Evolutionary conservation across 768 basidiomycete genomes (phyloP).

Genomic region (Tricholoma furcatifolium): DNA sequence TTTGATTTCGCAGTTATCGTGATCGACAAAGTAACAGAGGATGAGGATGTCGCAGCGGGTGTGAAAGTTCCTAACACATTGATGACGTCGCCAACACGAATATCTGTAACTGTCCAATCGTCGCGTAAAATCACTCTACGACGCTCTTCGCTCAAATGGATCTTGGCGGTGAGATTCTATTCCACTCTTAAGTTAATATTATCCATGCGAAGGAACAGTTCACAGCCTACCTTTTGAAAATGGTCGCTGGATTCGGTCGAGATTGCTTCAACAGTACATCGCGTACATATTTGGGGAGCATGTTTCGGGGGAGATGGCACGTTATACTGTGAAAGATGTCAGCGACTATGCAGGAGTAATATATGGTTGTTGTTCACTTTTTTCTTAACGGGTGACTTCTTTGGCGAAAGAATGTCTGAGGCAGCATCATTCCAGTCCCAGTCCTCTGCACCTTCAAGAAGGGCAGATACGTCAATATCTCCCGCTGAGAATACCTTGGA

Average conservation of each 20-base stretch:
- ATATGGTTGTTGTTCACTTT: constrained; percentile 14
- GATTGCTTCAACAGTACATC: constrained; percentile 56
- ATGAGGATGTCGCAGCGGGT: constrained; percentile 28
- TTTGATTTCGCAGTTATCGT: constrained; percentile 62
- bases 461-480: constrained; percentile 43
- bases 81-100: constrained; percentile 69
- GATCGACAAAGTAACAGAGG: constrained; percentile 44
- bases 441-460: constrained; percentile 65
- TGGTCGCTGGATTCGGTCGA: constrained; percentile 24
- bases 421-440: constrained; percentile 70
- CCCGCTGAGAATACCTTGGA: constrained; percentile 24
- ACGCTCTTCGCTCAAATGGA: constrained; percentile 35
- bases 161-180: constrained; percentile 52
- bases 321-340: constrained; percentile 1
- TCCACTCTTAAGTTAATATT: neutral
- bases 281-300: constrained; percentile 40
- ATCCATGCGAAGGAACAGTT: neutral
- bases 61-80: constrained; percentile 64
- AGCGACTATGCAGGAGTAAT: neutral
- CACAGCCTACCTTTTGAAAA: constrained; percentile 41
- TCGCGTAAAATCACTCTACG: constrained; percentile 64
- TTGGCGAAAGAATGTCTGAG: constrained; percentile 48
- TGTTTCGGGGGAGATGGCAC: constrained; percentile 20
- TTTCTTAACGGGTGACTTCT: constrained; percentile 37
- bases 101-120: constrained; percentile 72